Percentiles rank a stretch among this genome's conserved stretches.
These are phyloP conservation scores for Setaria italica DNA, from an alignment of 202 grass and related monocot species.

Conservation along the genomic window DNA sequence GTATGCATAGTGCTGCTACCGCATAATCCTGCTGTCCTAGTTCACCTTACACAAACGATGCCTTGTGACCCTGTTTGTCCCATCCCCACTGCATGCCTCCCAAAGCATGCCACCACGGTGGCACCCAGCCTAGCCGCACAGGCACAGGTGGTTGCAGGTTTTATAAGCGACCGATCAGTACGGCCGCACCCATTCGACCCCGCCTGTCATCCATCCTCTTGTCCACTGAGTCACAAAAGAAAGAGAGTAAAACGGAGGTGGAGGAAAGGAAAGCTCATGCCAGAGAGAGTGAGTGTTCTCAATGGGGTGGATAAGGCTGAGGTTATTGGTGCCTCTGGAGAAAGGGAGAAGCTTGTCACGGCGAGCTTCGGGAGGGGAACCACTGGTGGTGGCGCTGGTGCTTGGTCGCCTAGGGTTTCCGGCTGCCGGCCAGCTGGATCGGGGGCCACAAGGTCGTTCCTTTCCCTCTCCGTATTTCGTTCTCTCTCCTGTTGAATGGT, in stretches of 20 bases:
- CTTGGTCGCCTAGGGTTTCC: constrained; percentile 47
- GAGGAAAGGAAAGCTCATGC: constrained; percentile 23
- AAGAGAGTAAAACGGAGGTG: background rate
- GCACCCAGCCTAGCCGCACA: background rate
- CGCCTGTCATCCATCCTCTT: background rate
- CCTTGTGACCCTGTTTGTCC: background rate
- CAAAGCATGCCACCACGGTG: background rate
- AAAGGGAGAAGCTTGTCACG: background rate
- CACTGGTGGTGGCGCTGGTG: background rate
- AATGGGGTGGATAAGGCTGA: constrained; percentile 2
- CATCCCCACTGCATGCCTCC: constrained; percentile 12
- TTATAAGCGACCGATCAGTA: constrained; percentile 20
- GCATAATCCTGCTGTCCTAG: background rate
- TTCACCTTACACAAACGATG: background rate
- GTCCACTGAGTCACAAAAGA: background rate
- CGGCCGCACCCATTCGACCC: background rate
- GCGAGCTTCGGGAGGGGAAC: background rate
- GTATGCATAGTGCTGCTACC: background rate
- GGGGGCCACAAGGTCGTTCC: constrained; percentile 29
- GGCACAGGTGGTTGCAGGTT: constrained; percentile 14
- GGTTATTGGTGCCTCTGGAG: constrained; percentile 1
- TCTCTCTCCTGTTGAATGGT: background rate
- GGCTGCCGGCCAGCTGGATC: background rate
- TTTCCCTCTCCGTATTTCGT: background rate
- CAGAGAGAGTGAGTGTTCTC: background rate